Base-by-base conservation (phyloP, 768 basidiomycete genomes). In the Leccinellum luteum region DNA sequence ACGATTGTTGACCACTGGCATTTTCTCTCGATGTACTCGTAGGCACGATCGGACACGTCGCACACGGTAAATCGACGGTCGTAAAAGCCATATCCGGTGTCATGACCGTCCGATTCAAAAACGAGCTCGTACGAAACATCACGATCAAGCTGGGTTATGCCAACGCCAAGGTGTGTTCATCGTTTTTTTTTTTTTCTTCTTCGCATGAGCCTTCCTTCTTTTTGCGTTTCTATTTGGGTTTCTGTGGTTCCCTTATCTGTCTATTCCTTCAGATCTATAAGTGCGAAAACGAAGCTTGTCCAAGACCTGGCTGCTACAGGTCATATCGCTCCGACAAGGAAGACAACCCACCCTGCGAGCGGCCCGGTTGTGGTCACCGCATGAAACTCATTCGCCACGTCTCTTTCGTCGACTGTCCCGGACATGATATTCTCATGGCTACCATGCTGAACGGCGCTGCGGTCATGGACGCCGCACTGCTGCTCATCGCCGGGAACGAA, bases 391-490 rank as follows among this genome's bases (percentile, higher is more conserved):
- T 98, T 61, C 88, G 95, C 63, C 97, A 99, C 68, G 95, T 98
- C 68, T 98, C 96, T 3, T 99, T 99, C 75, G 97, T 99, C 70
- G 97, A 99, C 74, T 94, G 90, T 66, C 93, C 92, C 1, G 92
- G 95, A 60, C 95, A 96, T 84, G 94, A 98, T 75, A 98, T 99
- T 86, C 87, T 99, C 74, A 99, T 99, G 97, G 97, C 97, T 43
- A 43, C 41, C 62, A 99, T 99, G 97, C 80, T 99, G 65, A 98
- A 98, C 82, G 97, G 96, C 74, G 97, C 97, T 43, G 97, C 97
- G 10, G 96, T 98, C 80, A 99, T 98, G 97, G 95, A 98, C 75
- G 97, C 95, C 54, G 97, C 97, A 5, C 79, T 98, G 0, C 82
- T 99, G 1, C 87, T 99, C 54, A 85, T 99, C 57, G 97, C 97